A percentile compares a stretch with the other conserved stretches of the same genome.
Conservation (phyloP, 2,329 filamentous ascomycete species). For the Lachnellula suecica region DNA sequence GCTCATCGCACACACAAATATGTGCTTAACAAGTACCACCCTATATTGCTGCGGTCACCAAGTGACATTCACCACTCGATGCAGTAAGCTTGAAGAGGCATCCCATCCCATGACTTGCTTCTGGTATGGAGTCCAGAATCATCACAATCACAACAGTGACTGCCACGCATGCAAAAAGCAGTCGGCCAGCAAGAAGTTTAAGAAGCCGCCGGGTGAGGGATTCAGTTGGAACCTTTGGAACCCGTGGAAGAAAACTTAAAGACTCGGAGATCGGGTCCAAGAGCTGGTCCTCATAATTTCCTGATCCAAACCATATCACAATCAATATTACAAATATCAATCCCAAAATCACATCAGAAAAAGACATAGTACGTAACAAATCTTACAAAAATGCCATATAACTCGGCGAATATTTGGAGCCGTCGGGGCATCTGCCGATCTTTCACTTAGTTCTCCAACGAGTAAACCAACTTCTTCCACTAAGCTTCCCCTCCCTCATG, state of each 20-base stretch:
- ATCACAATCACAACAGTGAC: not conserved
- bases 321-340: too few species aligned
- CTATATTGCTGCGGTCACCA: not conserved
- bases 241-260: not conserved
- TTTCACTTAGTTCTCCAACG: too few species aligned
- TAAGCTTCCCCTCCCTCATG: not conserved
- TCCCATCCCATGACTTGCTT: not conserved
- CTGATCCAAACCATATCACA: not conserved
- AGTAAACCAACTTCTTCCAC: too few species aligned
- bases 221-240: not conserved
- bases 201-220: not conserved
- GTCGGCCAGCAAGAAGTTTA: not conserved
- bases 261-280: not conserved
- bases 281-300: not conserved
- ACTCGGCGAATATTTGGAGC: too few species aligned
- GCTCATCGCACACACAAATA: not conserved
- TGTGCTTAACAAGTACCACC: not conserved
- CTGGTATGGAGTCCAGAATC: not conserved
- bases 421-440: too few species aligned
- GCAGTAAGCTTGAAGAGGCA: not conserved
- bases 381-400: too few species aligned
- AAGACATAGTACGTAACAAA: not conserved
- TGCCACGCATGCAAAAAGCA: not conserved
- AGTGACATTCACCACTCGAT: not conserved
- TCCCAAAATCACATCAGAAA: too few species aligned